Conservation (phyloP, 2,329 filamentous ascomycete species). For the Scytalidium sp. region DNA sequence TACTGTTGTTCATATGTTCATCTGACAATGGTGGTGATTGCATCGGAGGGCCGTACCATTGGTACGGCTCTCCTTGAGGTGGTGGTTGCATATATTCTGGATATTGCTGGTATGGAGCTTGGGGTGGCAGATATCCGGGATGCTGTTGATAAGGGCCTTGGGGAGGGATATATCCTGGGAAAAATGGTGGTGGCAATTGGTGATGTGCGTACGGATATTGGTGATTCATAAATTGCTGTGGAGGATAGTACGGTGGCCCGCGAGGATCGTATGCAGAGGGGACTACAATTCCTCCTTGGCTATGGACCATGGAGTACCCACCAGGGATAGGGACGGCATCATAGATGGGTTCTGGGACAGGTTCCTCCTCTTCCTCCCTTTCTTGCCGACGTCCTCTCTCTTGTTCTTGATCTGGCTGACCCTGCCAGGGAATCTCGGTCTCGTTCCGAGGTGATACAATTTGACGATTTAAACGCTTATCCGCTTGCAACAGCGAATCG, state of each 20-base stretch:
- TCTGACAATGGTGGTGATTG: neutral
- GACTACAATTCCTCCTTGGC: conserved; percentile 19
- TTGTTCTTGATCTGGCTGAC: conserved; percentile 7
- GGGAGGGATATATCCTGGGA: neutral
- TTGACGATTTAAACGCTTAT: neutral
- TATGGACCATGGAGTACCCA: conserved; percentile 25
- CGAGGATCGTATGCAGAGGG: conserved; percentile 24
- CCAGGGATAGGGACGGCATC: conserved; percentile 28
- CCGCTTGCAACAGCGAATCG: neutral
- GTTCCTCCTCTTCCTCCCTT: conserved; percentile 19
- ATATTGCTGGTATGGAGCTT: too few species aligned
- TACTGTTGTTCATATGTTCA: neutral
- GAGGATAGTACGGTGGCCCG: conserved; percentile 15
- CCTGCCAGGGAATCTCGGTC: conserved; percentile 1
- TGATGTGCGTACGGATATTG: neutral
- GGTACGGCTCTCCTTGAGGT: too few species aligned
- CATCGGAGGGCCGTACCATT: neutral
- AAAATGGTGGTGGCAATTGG: neutral
- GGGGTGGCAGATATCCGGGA: too few species aligned
- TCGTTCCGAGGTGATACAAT: neutral
- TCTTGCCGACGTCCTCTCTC: conserved; percentile 15
- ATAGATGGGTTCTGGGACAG: conserved; percentile 15
- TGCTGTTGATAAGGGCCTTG: too few species aligned
- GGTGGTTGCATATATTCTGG: too few species aligned
- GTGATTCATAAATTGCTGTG: conserved; percentile 5